These are phyloP conservation scores for Uromyces viciae-fabae DNA, from an alignment of 1,284 basidiomycete species.

Conservation along the genomic window DNA sequence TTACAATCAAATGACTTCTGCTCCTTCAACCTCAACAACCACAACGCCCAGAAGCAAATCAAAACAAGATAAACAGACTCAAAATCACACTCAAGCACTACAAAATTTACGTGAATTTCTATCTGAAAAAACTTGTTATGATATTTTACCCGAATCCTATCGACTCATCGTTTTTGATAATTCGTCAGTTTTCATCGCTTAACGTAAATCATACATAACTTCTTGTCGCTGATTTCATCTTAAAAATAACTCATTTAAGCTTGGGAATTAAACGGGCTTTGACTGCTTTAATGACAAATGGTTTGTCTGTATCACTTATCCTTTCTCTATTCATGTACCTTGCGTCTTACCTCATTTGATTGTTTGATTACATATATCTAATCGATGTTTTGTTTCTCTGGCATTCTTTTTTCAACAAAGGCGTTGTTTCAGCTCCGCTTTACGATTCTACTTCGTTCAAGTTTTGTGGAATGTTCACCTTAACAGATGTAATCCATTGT, in stretches of 20 bases:
- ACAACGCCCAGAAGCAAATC: not conserved
- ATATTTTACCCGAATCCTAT: slow-evolving; percentile 93
- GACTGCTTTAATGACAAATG: slow-evolving; percentile 80
- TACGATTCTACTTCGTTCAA: slow-evolving; percentile 88
- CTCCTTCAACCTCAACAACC: not conserved
- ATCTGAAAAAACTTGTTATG: slow-evolving; percentile 79
- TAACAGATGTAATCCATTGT: slow-evolving; percentile 21
- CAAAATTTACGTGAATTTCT: slow-evolving; percentile 75
- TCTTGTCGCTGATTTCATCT: not conserved
- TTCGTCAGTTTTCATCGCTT: slow-evolving; percentile 26
- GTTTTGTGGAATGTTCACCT: slow-evolving; percentile 62
- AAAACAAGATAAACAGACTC: slow-evolving; percentile 33
- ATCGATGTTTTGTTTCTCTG: not conserved
- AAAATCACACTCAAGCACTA: slow-evolving; percentile 60
- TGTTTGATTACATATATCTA: too few species aligned
- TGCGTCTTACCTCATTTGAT: too few species aligned
- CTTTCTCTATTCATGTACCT: not conserved
- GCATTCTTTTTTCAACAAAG: slow-evolving; percentile 57
- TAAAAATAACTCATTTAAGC: slow-evolving; percentile 56
- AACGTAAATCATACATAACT: not conserved
- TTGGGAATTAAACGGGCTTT: slow-evolving; percentile 89
- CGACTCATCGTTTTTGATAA: slow-evolving; percentile 93
- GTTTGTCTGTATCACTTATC: slow-evolving; percentile 56
- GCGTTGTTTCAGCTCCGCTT: slow-evolving; percentile 95
- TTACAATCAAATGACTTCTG: slow-evolving; percentile 1